Base-by-base conservation (phyloP, 139 green algal species). In the Diplosphaera chodatii region DNA sequence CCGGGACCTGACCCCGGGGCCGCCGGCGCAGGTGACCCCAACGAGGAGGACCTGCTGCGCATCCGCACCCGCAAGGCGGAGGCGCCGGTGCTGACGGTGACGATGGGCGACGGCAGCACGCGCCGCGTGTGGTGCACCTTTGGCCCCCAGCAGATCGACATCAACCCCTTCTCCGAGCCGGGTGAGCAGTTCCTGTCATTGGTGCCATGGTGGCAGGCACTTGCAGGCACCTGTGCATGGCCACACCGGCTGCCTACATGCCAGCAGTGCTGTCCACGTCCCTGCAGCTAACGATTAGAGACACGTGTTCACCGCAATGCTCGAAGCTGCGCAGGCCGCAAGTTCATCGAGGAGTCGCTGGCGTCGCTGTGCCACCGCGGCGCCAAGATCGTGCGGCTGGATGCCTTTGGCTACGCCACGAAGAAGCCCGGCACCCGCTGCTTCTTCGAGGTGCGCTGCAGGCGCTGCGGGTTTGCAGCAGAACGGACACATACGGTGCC, bases 341-440 rank as follows among this genome's bases (percentile, higher is more conserved):
- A 72, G 63, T 86, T 86, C 65, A 62, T 79, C 25, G 65, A 78
- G 63, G 65, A 74, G 6, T 73, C 66, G 2, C 59, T 86, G 55
- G 48, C n/a, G n/a, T 66, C 68, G 1, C 65, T 83, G 41, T 77
- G 80, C 32, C 37, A 72, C 25, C 40, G 56, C 1, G 80, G 80
- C 16, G 59, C 71, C 27, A 76, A 70, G 56, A 28, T 86, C 21
- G 66, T 86, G 22, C 68, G 80, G 2, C 71, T 86, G 71, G 80
- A 86, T 41, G 80, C 80, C 5, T 86, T 83, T 71, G 80, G 80
- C 16, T 86, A 86, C 34, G 78, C 72, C 40, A 86, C 77, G 55
- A 86, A 86, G 71, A 76, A 77, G 29, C 48, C 65, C 10, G 80
- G 72, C 27, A 86, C 80, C 34, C 72, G 69, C 31, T 85, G 80